These are phyloP conservation scores for Dalbergia cochinchinensis DNA, from an alignment of 306 rosid genomes.

Conservation along the genomic window DNA sequence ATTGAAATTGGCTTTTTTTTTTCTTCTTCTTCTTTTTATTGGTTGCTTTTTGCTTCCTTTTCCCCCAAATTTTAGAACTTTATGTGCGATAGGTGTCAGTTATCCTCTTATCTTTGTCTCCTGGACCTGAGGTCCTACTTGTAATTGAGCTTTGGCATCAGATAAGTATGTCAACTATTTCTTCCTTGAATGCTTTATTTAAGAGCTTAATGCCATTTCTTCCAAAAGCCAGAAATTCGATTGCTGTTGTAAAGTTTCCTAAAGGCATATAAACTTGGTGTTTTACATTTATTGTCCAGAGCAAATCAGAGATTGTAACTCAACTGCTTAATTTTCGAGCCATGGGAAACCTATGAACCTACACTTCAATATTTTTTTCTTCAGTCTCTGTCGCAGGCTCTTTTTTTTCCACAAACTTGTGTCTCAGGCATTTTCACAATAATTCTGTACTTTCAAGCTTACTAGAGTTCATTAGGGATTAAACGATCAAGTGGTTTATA, in stretches of 20 bases:
- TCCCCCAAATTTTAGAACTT: not conserved
- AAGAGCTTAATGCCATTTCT: too few species aligned
- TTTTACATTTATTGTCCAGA: too few species aligned
- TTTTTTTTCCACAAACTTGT: not conserved
- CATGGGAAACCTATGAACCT: too few species aligned
- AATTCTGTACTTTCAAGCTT: not conserved
- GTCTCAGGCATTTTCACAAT: too few species aligned
- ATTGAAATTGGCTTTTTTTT: not conserved
- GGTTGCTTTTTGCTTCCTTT: too few species aligned
- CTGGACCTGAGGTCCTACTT: not conserved
- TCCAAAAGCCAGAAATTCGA: too few species aligned
- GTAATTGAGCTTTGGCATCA: not conserved
- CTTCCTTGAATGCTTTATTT: not conserved
- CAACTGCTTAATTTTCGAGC: too few species aligned
- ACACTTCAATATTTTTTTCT: too few species aligned
- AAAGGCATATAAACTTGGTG: too few species aligned
- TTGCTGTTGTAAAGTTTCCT: too few species aligned
- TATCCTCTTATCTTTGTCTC: not conserved
- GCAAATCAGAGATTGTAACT: too few species aligned
- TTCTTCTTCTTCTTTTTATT: too few species aligned
- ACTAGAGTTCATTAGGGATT: not conserved
- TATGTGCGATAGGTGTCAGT: not conserved
- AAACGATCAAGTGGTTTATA: not conserved
- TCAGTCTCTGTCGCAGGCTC: not conserved
- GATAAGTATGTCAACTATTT: conserved; percentile 18